These are phyloP conservation scores for Maudiozyma humilis DNA, from an alignment of 1,139 yeast genomes.

Conservation along the genomic window DNA sequence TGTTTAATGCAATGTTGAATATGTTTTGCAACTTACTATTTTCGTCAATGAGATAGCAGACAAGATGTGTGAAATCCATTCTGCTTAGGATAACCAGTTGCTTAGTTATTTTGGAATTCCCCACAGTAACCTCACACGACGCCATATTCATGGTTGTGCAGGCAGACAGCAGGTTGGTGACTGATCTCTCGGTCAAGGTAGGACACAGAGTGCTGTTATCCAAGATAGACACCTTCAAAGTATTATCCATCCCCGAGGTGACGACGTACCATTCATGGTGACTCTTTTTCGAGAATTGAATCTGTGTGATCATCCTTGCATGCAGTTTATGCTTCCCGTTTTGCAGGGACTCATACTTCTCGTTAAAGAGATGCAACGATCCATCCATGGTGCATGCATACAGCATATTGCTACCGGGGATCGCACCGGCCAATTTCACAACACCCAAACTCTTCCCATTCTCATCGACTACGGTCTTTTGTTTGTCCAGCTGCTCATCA, in stretches of 20 bases:
- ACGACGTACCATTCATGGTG: conserved; percentile 34
- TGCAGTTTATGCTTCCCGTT: conserved; percentile 31
- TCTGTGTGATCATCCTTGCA: conserved; percentile 36
- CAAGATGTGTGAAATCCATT: conserved; percentile 46
- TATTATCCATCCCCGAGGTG: conserved; percentile 58
- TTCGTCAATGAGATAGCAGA: conserved; percentile 36
- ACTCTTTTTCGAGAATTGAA: conserved; percentile 26
- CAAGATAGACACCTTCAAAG: conserved; percentile 37
- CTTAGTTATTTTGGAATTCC: conserved; percentile 8
- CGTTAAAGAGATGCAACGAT: conserved; percentile 18
- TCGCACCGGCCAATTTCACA: conserved; percentile 28
- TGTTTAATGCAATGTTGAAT: conserved; percentile 53
- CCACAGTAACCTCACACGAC: conserved; percentile 17
- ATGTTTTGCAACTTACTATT: not conserved
- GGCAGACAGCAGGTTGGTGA: conserved; percentile 37
- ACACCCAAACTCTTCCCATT: conserved; percentile 17
- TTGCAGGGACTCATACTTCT: not conserved
- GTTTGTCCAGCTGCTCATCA: conserved; percentile 5
- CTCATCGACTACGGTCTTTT: conserved; percentile 1
- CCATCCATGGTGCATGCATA: conserved; percentile 36
- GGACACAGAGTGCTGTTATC: conserved; percentile 16
- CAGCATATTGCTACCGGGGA: conserved; percentile 9
- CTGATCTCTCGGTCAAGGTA: conserved; percentile 25
- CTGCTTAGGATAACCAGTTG: conserved; percentile 48
- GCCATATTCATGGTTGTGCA: conserved; percentile 43